Base-by-base conservation (phyloP, 75 land plant genomes). In the Chamaecyparis obtusa region DNA sequence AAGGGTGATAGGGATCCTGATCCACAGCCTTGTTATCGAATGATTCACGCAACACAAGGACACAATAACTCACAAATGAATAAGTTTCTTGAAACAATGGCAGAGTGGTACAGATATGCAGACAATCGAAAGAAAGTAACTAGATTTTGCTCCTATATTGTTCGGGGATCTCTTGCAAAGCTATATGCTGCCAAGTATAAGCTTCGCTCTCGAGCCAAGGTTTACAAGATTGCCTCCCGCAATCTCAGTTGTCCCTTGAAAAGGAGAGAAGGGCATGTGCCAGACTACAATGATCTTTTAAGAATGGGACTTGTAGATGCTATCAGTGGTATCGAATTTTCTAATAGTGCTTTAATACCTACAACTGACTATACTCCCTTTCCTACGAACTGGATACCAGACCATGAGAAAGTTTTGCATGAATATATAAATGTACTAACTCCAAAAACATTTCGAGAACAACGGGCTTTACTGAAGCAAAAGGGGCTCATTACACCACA, bases 131-230 rank as follows among this genome's bases (percentile, higher is more conserved):
- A 94, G 91, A 95, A 91, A 85, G 86, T 94, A 43, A 90, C 92
- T 67, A 93, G 92, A 14, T 95, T 94, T 89, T 95, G 96, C 87
- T 92, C 95, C 39, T 95, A 94, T 85, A 89, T 92, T 71, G 89
- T 95, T 17, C 87, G 96, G 15, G 91, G 94, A 48, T 92, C 95
- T 41, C 79, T 94, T 60, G 95, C 96, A 76, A 95, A 93, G 79
- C 88, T 96, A 17, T 96, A 96, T 89, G 97, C 97, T 84, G 97
- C 97, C 21, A 92, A 96, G 83, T 96, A 96, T 84, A 87, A 92
- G 69, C 86, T 95, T 33, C 94, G 91, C 37, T 95, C 96, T 83
- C 91, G 95, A 57, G 94, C 94, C 21, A 94, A 96, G 84, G 97
- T 96, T 1, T 96, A 95, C 81, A 90, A 83, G 69, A 89, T 92